A percentile compares a stretch with the other conserved stretches of the same genome.
Evolutionary conservation across 140 eudicot genomes (phyloP).

Genomic region (Cichorium intybus): DNA sequence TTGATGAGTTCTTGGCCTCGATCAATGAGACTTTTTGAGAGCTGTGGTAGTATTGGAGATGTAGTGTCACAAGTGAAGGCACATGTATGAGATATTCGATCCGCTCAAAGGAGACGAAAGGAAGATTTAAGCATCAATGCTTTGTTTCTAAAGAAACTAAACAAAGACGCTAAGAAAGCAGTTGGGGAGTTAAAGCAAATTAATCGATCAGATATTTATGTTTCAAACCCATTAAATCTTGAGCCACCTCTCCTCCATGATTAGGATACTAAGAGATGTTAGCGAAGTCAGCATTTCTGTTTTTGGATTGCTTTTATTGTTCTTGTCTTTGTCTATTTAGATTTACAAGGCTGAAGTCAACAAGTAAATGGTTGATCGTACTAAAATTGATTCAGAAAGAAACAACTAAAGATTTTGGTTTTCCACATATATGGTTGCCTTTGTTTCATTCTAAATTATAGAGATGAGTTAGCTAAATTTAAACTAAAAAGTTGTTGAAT

Average conservation of each 20-base stretch:
- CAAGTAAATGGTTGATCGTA: constrained; percentile 27
- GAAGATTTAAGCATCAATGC: constrained; percentile 18
- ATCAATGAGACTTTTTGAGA: constrained; percentile 31
- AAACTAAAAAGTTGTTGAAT: no score
- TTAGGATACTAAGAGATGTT: constrained; percentile 33
- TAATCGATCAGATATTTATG: neutral
- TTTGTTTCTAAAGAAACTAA: constrained; percentile 28
- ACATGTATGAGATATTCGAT: constrained; percentile 27
- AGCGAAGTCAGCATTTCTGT: constrained; percentile 32
- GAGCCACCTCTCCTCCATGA: constrained; percentile 28
- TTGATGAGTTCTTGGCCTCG: constrained; percentile 32
- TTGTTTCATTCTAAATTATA: no score
- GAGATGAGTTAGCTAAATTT: no score
- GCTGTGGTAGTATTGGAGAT: constrained; percentile 32
- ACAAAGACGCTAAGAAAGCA: constrained; percentile 23
- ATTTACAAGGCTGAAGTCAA: constrained; percentile 25
- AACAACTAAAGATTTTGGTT: constrained; percentile 18
- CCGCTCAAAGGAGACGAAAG: constrained; percentile 27
- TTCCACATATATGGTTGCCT: no score
- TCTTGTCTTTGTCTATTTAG: constrained; percentile 33
- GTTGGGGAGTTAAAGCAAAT: constrained; percentile 25
- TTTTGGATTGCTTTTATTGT: constrained; percentile 32
- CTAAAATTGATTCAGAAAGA: constrained; percentile 32
- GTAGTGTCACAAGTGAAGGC: constrained; percentile 34
- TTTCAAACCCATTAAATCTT: neutral